Base-by-base conservation (phyloP, 2,329 filamentous ascomycete species). In the Venturiaceae sp. region DNA sequence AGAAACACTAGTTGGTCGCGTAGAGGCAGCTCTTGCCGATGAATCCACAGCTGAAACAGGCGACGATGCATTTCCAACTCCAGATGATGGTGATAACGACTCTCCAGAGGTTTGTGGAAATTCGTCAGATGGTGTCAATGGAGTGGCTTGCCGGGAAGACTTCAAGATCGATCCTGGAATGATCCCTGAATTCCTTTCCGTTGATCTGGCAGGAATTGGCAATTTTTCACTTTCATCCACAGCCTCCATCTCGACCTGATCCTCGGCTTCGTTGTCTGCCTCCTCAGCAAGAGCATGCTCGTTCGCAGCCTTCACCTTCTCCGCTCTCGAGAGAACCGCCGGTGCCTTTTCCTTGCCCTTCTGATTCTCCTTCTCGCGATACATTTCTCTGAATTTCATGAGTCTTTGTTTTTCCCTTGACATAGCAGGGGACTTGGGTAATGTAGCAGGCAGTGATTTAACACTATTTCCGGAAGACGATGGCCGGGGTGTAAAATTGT, bases 361-460 rank as follows among this genome's bases (percentile, higher is more conserved):
- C 59, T 71, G 59, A 61, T 69, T 66, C 63, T 66, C 64, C 59
- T 71, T 66, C 60, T 88, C 90, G 72, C 95, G 94, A 56, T 92
- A 83, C 64, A 96, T 73, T 71, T 96, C 88, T 74, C 96, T 81
- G 7, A 94, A 94, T 75, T 95, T 96, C 89, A 96, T 92, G 62
- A 99, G 77, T 58, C 94, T 82, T 61, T 89, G 84, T 75, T 95
- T 97, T 71, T 99, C 94, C 0, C 90, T 89, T 1, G 90, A 90
- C 66, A 95, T 87, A n/a, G 76, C 74, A 11, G 70, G 78, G 65
- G 71, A 74, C 68, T 63, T 77, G 68, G 65, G 68, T 62, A 55
- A 67, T 54, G 69, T 67, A 26, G 75, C 69, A 46, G 77, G 72
- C 64, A 79, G 68, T 14, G 77, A 75, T 58, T 76, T 72, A 36